Base-by-base conservation (phyloP, 192 early-diverging fungal genomes). In the Mortierella claussenii region DNA sequence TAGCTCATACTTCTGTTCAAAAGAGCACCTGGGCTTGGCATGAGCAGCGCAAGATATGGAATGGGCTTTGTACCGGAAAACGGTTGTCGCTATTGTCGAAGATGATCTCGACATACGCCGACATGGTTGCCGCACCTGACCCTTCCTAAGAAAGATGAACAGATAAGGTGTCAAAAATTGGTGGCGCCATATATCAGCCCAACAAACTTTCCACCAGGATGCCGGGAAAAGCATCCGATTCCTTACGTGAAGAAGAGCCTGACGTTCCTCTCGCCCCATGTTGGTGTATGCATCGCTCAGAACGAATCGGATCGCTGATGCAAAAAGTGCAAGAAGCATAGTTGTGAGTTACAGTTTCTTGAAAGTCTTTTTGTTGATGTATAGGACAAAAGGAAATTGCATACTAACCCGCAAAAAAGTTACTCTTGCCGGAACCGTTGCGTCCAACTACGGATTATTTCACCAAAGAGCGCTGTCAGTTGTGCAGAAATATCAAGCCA, bases 31-130 rank as follows among this genome's bases (percentile, higher is more conserved):
- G 18, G 24, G 32, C n/a, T 42, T 42, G 40, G 4, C 23, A 56
- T 43, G 27, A 69, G 56, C 44, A 23, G n/a, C 24, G 13, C 33
- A 17, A 53, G n/a, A n/a, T n/a, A n/a, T n/a, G n/a, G n/a, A n/a
- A n/a, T n/a, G n/a, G n/a, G n/a, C n/a, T n/a, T n/a, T n/a, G n/a
- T 81, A 93, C 91, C 44, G 94, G 96, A 79, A 98, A 97, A 7
- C 97, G 89, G 56, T 92, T 89, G 78, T 99, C 97, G n/a, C 82
- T 79, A 80, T 99, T 99, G 75, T 99, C 97, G 75, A 99, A 97
- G 31, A 95, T 87, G 54, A 97, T 90, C 64, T 99, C 96, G 13
- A 98, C 97, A 71, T 89, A 98, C 4, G 96, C 97, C 4, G 95
- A 95, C 75, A 98, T 95, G 6, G 96, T 95, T 7, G 95, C 88